Evolutionary conservation across 1,284 basidiomycete genomes (phyloP), one percentile per base, ranked within the genome.

Genomic region (Cystobasidium sp.): DNA sequence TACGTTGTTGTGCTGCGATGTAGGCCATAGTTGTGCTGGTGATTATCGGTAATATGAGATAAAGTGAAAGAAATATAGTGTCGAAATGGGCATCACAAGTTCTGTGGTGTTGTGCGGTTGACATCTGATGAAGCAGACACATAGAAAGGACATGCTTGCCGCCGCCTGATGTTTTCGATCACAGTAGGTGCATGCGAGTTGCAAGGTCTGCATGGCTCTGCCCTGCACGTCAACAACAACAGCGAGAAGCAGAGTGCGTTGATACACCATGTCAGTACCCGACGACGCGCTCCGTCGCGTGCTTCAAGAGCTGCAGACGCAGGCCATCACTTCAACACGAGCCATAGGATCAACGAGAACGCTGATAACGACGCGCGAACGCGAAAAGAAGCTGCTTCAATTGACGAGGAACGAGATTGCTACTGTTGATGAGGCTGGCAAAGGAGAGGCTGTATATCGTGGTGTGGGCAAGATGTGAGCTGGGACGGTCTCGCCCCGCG

Each of bases 391-490:
- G 43, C 18, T 73, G 39, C 31, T 58, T 12, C 62, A 65, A 52
- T 44, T 73, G 47, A 73, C 70, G 8, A 37, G 63, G 39, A 73
- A 73, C 31, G 70, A 73, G 41, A 53, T 73, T 18, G 14, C 62
- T 31, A 41, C 49, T 20, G 37, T 73, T 24, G 70, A 73, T 44
- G 70, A 73, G 52, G 41, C 6, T 18, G 51, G 24, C 16, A 66
- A 56, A 31, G 70, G 70, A 18, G 70, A 73, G 52, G 41, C 44
- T 43, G 62, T 73, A 1, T 73, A 65, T 59, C 47, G 58, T 22
- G 70, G 70, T 46, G 70, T 73, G 5, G 70, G 70, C 5, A 73
- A 73, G 51, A 73, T 73, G 70, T 73, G n/a, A 55, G 70, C 31
- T 55, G 12, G 16, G 10, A 18, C n/a, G 12, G 10, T 55, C n/a